Conservation (phyloP, 2,329 filamentous ascomycete genomes). For the Paracamarosporium sp. region DNA sequence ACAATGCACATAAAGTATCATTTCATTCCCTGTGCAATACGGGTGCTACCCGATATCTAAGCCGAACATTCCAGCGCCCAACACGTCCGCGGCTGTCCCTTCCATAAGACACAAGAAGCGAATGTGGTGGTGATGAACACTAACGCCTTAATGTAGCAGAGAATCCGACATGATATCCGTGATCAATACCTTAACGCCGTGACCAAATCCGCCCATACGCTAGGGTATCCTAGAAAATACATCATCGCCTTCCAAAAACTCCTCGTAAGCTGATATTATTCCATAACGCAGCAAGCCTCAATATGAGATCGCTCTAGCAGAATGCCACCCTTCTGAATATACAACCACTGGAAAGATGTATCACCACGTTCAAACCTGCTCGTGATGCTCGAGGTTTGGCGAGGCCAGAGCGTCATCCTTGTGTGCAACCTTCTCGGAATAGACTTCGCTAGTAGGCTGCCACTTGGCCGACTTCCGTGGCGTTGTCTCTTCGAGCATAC, state of each 20-base stretch:
- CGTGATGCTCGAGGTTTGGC: constrained; percentile 2
- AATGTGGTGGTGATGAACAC: background rate
- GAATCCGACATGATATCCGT: background rate
- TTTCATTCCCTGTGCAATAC: background rate
- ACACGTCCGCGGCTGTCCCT: background rate
- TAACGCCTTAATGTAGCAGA: background rate
- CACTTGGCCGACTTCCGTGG: constrained; percentile 77
- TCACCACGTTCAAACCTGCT: background rate
- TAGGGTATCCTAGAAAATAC: constrained; percentile 1
- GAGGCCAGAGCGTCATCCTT: constrained; percentile 1
- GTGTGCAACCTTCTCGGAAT: constrained; percentile 50
- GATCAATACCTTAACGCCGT: background rate
- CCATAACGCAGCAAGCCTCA: background rate
- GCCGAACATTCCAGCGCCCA: background rate
- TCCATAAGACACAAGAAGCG: background rate
- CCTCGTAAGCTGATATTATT: background rate
- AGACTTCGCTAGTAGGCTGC: constrained; percentile 72
- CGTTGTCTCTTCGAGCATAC: constrained; percentile 84
- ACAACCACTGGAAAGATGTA: background rate
- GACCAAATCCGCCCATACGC: background rate
- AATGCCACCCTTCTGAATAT: background rate
- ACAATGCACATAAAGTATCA: background rate
- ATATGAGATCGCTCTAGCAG: background rate
- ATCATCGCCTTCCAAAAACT: background rate
- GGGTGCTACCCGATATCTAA: background rate